Base-by-base conservation (phyloP, 345 rosid genomes). In the Eucalyptus brandiana region DNA sequence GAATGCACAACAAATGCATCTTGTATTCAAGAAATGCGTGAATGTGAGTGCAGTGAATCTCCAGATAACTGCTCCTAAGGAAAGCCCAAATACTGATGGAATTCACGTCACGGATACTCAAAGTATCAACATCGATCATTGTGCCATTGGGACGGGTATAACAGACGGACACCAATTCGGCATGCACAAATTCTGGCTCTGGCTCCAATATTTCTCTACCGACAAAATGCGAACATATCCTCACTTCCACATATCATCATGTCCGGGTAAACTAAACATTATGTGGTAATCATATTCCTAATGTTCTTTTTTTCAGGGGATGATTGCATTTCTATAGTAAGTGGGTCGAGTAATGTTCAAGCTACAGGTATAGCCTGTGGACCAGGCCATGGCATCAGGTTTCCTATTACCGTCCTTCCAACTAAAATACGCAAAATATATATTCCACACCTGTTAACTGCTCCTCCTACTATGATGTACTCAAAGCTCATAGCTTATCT, bases 361-460 rank as follows among this genome's bases (percentile, higher is more conserved):
- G 99, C 95, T 40, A 93, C 94, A 9, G 95, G 93, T 76, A 97
- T 97, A 53, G 92, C 92, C 15, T 97, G 99, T 56, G 99, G 99
- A 81, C 99, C 99, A 7, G 99, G 99, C 34, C 99, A 97, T 89
- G 99, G 99, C 53, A 96, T 97, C 90, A 96, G 99, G 99, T 97
- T 9, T 18, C 88, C 50, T 69, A 88, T 87, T 21, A 76, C 47
- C 5, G 47, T 37, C 83, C 47, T 76, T 10, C 83, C 42, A 76
- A 21, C 83, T 40, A 76, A 37, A 14, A 21, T 76, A 3, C 45
- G 6, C 47, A 6, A 72, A 76, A 19, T 53, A 9, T 37, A 76
- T 76, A 37, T 76, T 76, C 83, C 23, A 19, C 47, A 40, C 47
- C 83, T 76, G 47, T 76, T 76, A 76, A 76, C 47, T 80, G 12